Base-by-base conservation (phyloP, 192 early-diverging fungal species). In the Phlyctochytrium arcticum region DNA sequence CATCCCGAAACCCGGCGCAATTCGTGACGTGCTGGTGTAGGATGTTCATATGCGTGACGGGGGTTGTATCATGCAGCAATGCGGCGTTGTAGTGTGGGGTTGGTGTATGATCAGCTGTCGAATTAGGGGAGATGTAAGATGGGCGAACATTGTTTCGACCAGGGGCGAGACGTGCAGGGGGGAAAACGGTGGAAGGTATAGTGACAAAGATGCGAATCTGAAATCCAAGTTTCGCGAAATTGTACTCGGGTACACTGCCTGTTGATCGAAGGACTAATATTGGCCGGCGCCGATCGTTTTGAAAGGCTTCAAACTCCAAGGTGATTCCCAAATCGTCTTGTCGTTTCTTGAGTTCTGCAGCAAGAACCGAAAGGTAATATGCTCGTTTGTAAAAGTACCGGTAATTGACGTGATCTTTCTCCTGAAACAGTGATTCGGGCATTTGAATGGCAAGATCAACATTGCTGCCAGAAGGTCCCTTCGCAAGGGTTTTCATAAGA, bases 371-470 rank as follows among this genome's bases (percentile, higher is more conserved):
- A 36, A 97, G 75, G 72, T 94, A 98, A 61, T 89, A 95, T 6
- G 95, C 91, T 32, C 95, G 85, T 67, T 98, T 98, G 82, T 96
- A 85, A 68, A 94, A 91, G 75, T 98, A 98, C 46, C 96, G 78
- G 70, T 88, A 84, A 78, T 98, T 96, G 64, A 95, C 72, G 67
- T 89, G 83, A 69, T 98, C 96, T 69, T 96, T 94, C 51, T 97
- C 93, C 65, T 90, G 88, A 72, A 96, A 91, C 34, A 95, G 53
- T 0, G 73, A 61, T 68, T 88, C 56, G 0, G 96, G 96, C 94
- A 98, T 96, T 54, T 94, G 86, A 19, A 95, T 89, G 12, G 88
- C 87, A 30, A 98, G 71, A 71, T 98, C 96, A 0, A 97, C 88
- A 64, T 90, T 95, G 66, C 86, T 86, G 3, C 81, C 81, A 32